Evolutionary conservation across 805 yeast species (phyloP).

Genomic region (Candida coquimbonensis): DNA sequence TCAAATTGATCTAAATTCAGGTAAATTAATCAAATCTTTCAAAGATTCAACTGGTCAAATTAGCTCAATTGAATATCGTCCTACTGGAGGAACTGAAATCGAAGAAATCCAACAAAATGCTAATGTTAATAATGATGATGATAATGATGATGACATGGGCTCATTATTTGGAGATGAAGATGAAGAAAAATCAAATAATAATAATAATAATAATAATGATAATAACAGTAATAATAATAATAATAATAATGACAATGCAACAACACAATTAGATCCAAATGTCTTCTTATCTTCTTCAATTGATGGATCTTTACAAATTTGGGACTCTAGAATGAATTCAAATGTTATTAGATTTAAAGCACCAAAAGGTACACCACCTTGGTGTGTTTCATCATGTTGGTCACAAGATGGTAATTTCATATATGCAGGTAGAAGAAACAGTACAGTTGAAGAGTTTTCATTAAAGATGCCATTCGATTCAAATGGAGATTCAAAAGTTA

Average conservation of each 20-base stretch:
- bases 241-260: slow-evolving; percentile 6
- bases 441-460: slow-evolving; percentile 72
- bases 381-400: slow-evolving; percentile 92
- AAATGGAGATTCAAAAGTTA: slow-evolving; percentile 38
- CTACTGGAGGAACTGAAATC: slow-evolving; percentile 29
- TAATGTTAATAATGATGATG: slow-evolving; percentile 25
- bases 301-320: slow-evolving; percentile 73
- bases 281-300: slow-evolving; percentile 74
- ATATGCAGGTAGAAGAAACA: slow-evolving; percentile 85
- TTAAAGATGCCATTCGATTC: slow-evolving; percentile 45
- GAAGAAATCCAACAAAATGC: slow-evolving; percentile 13
- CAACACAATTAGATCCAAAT: slow-evolving; percentile 30
- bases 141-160: slow-evolving; percentile 39
- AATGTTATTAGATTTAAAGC: slow-evolving; percentile 44
- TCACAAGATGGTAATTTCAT: slow-evolving; percentile 71
- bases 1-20: slow-evolving; percentile 83
- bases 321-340: slow-evolving; percentile 63
- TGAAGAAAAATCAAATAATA: slow-evolving; percentile 21
- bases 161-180: slow-evolving; percentile 56
- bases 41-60: slow-evolving; percentile 68
- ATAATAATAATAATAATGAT: no score
- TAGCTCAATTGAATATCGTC: slow-evolving; percentile 67
- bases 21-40: slow-evolving; percentile 43
- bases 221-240: no score
- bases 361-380: slow-evolving; percentile 74